These are phyloP conservation scores for Aplosporella prunicola DNA, from an alignment of 2,329 filamentous ascomycete species.

Conservation along the genomic window DNA sequence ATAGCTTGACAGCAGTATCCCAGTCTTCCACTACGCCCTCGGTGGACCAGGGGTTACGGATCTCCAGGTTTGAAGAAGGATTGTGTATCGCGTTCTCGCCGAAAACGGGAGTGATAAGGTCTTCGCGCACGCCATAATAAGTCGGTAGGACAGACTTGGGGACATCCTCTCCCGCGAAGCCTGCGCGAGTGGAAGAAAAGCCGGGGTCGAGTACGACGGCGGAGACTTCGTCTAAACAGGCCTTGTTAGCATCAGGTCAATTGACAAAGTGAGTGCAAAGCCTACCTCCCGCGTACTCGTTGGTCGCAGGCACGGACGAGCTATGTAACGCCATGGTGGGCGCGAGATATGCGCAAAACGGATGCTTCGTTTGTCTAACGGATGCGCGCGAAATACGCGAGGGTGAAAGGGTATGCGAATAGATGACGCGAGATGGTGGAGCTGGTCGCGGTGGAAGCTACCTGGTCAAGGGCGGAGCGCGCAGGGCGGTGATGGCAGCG, in stretches of 20 bases:
- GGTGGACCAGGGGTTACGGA: constrained; percentile 83
- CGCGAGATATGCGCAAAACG: constrained; percentile 12
- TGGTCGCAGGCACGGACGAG: constrained; percentile 28
- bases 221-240: constrained; percentile 74
- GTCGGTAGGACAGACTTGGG: constrained; percentile 90
- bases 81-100: constrained; percentile 85
- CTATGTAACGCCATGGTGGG: constrained; percentile 29
- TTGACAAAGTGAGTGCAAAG: no score
- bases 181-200: constrained; percentile 81
- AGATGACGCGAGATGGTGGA: no score
- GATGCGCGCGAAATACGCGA: no score
- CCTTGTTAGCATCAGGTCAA: constrained; percentile 1
- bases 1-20: constrained; percentile 81
- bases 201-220: constrained; percentile 94
- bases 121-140: constrained; percentile 59
- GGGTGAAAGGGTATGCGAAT: no score
- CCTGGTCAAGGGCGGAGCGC: no score
- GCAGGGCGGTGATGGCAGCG: no score
- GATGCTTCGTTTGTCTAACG: no score
- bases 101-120: constrained; percentile 53
- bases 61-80: constrained; percentile 65
- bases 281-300: constrained; percentile 38
- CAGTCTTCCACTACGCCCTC: constrained; percentile 93
- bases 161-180: constrained; percentile 94
- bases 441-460: no score